These are phyloP conservation scores for Rhizopogon roseolus DNA, from an alignment of 768 basidiomycete species.

Conservation along the genomic window DNA sequence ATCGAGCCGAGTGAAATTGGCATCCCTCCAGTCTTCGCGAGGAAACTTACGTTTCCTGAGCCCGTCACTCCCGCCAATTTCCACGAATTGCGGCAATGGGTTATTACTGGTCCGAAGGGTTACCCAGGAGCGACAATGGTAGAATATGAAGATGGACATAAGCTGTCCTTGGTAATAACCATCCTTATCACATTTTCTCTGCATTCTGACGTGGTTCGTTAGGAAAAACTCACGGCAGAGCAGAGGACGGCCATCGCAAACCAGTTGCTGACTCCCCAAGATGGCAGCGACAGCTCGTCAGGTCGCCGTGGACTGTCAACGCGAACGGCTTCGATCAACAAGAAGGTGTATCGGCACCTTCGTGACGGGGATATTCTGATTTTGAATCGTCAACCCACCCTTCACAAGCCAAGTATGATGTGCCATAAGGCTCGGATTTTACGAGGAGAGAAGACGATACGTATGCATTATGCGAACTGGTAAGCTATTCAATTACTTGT, in stretches of 20 bases:
- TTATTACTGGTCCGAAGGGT: constrained; percentile 83
- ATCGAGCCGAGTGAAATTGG: constrained; percentile 99
- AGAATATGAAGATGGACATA: constrained; percentile 90
- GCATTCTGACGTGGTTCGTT: constrained; percentile 4
- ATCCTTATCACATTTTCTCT: background rate
- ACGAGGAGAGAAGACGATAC: constrained; percentile 95
- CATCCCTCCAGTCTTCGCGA: constrained; percentile 94
- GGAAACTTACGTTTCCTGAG: constrained; percentile 95
- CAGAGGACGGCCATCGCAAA: constrained; percentile 95
- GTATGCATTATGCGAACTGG: constrained; percentile 99
- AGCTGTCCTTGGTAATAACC: constrained; percentile 73
- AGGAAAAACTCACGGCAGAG: constrained; percentile 86
- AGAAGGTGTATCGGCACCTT: constrained; percentile 96
- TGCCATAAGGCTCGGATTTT: constrained; percentile 89
- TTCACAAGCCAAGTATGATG: constrained; percentile 99
- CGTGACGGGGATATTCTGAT: constrained; percentile 93
- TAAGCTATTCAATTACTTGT: constrained; percentile 31
- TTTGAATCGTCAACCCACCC: constrained; percentile 94
- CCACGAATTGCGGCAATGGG: constrained; percentile 79
- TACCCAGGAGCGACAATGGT: constrained; percentile 95
- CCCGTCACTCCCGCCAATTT: constrained; percentile 93
- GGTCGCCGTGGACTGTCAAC: constrained; percentile 62
- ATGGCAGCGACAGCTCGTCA: constrained; percentile 40
- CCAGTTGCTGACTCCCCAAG: constrained; percentile 88
- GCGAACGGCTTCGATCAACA: constrained; percentile 78